These are phyloP conservation scores for Penicillium angulare DNA, from an alignment of 495 filamentous ascomycete genomes.

Conservation along the genomic window DNA sequence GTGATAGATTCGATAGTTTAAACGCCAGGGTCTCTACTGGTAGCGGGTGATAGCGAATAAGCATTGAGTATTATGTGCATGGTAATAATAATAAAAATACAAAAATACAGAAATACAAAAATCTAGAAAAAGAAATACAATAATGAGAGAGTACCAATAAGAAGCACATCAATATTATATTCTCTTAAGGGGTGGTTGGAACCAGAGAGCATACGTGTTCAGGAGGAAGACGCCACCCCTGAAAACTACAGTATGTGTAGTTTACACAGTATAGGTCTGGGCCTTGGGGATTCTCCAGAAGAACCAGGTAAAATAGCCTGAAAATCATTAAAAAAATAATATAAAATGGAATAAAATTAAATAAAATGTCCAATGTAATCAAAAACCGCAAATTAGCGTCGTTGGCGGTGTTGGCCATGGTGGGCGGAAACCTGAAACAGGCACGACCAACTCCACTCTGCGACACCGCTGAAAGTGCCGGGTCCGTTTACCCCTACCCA, in stretches of 20 bases:
- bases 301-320: not conserved
- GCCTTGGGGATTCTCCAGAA: slow-evolving; percentile 1
- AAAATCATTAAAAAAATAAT: not conserved
- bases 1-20: slow-evolving; percentile 26
- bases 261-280: slow-evolving; percentile 3
- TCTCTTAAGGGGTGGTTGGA: not conserved
- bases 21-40: slow-evolving; percentile 10
- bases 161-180: not conserved
- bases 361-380: no score
- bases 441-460: slow-evolving; percentile 21
- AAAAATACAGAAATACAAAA: slow-evolving; percentile 3
- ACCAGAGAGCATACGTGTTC: slow-evolving; percentile 9
- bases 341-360: no score
- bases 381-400: slow-evolving; percentile 7
- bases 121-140: slow-evolving; percentile 1
- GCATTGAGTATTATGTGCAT: not conserved
- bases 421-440: slow-evolving; percentile 43
- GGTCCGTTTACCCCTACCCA: slow-evolving; percentile 26
- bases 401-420: no score
- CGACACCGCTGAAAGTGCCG: slow-evolving; percentile 22
- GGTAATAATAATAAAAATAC: not conserved
- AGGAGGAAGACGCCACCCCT: not conserved
- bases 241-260: not conserved
- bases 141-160: not conserved
- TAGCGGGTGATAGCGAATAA: slow-evolving; percentile 12